Percentiles rank a stretch among this genome's conserved stretches.
phyloP scores from a whole-genome alignment of 495 filamentous ascomycete genomes.

The Annulohypoxylon stygium region DNA sequence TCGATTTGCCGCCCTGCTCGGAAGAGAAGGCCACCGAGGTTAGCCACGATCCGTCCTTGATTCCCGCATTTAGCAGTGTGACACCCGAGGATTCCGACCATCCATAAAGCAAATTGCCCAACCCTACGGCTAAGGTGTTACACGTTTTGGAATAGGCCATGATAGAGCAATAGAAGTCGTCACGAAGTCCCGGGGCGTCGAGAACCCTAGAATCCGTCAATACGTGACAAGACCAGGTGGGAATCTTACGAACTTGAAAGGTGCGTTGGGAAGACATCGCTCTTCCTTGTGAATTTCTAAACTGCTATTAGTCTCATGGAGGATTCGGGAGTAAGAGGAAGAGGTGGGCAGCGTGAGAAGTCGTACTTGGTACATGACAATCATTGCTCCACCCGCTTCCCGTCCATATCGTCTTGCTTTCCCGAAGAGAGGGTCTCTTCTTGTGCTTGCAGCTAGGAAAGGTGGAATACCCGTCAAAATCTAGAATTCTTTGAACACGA shows the following conservation, averaged over 20 bases:
- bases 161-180: conserved; percentile 96
- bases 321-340: not conserved
- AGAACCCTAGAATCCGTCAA: conserved; percentile 68
- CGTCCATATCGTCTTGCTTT: conserved; percentile 64
- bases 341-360: not conserved
- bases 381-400: conserved; percentile 71
- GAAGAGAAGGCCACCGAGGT: conserved; percentile 93
- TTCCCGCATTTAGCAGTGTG: conserved; percentile 58
- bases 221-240: not conserved
- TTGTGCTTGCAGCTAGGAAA: conserved; percentile 46
- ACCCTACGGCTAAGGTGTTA: conserved; percentile 85
- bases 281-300: conserved; percentile 37
- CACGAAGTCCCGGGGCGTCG: conserved; percentile 86
- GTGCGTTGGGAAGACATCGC: conserved; percentile 71
- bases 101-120: conserved; percentile 82
- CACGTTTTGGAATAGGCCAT: conserved; percentile 83
- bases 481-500: conserved; percentile 70
- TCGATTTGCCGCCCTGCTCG: conserved; percentile 76
- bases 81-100: conserved; percentile 81
- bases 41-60: conserved; percentile 63
- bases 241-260: conserved; percentile 75
- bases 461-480: conserved; percentile 57
- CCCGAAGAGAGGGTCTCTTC: conserved; percentile 20
- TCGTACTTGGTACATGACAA: conserved; percentile 65
- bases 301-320: conserved; percentile 4